A percentile compares a stretch with the other conserved stretches of the same genome.
phyloP scores from a whole-genome alignment of 2,329 filamentous ascomycete species.

The Thyridium curvatum region DNA sequence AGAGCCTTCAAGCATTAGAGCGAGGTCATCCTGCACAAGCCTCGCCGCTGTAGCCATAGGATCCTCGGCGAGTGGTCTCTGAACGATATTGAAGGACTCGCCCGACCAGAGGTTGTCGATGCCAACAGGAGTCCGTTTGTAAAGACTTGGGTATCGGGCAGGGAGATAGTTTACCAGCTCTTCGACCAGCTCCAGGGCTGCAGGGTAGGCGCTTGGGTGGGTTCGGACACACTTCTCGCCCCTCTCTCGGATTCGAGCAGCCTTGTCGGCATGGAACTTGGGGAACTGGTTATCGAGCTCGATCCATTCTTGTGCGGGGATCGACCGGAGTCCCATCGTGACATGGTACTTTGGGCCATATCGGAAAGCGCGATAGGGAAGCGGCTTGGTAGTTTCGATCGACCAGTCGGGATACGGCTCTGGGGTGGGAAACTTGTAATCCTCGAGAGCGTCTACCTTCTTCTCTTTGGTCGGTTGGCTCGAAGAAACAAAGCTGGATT shows the following conservation, averaged over 20 bases:
- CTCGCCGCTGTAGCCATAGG: conserved; percentile 71
- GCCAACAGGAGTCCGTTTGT: conserved; percentile 53
- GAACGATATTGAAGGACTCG: conserved; percentile 63
- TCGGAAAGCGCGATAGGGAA: conserved; percentile 73
- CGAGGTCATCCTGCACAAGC: conserved; percentile 75
- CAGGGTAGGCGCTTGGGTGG: conserved; percentile 62
- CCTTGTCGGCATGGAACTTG: conserved; percentile 67
- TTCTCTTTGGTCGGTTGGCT: too few relatives aligned
- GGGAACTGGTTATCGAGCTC: conserved; percentile 77
- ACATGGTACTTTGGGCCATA: conserved; percentile 71
- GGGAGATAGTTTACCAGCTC: conserved; percentile 68
- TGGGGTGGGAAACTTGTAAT: conserved; percentile 54
- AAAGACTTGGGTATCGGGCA: conserved; percentile 68
- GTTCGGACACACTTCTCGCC: conserved; percentile 63
- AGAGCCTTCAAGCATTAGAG: conserved; percentile 70
- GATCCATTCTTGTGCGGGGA: conserved; percentile 71
- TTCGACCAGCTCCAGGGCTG: conserved; percentile 69
- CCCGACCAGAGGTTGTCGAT: conserved; percentile 66
- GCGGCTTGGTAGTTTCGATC: conserved; percentile 60
- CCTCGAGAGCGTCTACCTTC: background rate
- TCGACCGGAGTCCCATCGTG: conserved; percentile 69
- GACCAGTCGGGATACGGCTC: conserved; percentile 63
- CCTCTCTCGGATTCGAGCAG: conserved; percentile 58
- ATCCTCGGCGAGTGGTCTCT: conserved; percentile 63
- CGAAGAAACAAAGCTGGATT: too few relatives aligned